Evolutionary conservation across 208 protist species (phyloP).

Genomic region (Endotrypanum monterogeii): DNA sequence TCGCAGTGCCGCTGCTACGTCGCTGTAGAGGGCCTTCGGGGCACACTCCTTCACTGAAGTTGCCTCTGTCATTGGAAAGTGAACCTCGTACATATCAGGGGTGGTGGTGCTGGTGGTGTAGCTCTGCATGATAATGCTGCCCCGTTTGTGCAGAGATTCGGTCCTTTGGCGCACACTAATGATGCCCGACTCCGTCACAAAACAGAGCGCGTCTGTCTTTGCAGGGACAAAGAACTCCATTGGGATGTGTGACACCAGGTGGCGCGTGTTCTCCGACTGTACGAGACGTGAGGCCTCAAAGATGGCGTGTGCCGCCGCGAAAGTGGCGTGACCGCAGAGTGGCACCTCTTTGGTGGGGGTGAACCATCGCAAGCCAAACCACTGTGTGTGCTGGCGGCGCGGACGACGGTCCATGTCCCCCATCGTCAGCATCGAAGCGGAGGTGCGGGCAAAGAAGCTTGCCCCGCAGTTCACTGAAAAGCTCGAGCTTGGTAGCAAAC

Average conservation of each 20-base stretch:
- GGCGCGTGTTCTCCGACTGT: constrained; percentile 37
- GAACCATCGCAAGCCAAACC: constrained; percentile 83
- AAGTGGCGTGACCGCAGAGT: constrained; percentile 77
- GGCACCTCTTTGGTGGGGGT: constrained; percentile 59
- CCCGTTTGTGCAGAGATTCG: constrained; percentile 2
- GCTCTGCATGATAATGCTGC: constrained; percentile 24
- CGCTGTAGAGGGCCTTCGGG: constrained; percentile 27
- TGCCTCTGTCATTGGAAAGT: constrained; percentile 63
- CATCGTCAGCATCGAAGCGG: constrained; percentile 21
- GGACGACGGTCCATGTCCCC: constrained; percentile 31
- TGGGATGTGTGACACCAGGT: constrained; percentile 47
- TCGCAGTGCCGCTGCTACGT: constrained; percentile 39
- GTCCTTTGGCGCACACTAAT: constrained; percentile 47
- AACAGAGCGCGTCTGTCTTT: constrained; percentile 66
- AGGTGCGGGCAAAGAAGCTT: constrained; percentile 40
- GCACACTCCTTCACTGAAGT: constrained; percentile 36
- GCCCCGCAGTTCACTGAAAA: constrained; percentile 51
- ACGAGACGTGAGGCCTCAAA: constrained; percentile 56
- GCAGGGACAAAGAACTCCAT: constrained; percentile 61
- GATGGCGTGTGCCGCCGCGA: constrained; percentile 75
- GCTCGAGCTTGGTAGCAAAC: constrained; percentile 48
- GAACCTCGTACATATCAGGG: constrained; percentile 59
- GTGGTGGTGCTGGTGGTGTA: constrained; percentile 29
- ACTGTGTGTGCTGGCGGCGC: constrained; percentile 65
- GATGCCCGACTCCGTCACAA: constrained; percentile 54